Evolutionary conservation across 78 protist genomes (phyloP).

Genomic region (Dictyostelium purpureum): DNA sequence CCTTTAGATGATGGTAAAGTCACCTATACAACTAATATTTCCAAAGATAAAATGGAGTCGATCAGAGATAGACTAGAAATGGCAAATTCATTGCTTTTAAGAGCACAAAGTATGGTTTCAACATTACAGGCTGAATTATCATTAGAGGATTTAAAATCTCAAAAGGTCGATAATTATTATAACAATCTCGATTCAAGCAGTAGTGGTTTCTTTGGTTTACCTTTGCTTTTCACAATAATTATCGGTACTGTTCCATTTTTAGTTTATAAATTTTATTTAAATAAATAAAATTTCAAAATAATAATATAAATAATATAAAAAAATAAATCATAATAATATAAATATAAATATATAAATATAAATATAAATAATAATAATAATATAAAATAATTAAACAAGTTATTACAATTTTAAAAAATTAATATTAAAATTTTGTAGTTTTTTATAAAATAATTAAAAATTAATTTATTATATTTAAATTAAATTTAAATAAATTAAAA

Average conservation of each 20-base stretch:
- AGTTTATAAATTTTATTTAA: conserved; percentile 2
- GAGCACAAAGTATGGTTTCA: conserved; percentile 57
- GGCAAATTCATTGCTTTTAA: background rate
- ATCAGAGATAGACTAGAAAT: conserved; percentile 15
- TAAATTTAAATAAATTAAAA: too few species aligned
- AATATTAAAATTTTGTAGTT: too few species aligned
- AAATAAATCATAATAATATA: background rate
- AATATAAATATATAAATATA: background rate
- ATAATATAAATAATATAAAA: background rate
- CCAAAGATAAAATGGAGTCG: conserved; percentile 6
- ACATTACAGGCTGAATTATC: conserved; percentile 49
- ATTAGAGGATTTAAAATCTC: conserved; percentile 27
- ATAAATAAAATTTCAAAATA: too few species aligned
- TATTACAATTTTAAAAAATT: too few species aligned
- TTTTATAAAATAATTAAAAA: too few species aligned
- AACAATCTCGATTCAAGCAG: background rate
- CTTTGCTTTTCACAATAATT: background rate
- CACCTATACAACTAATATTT: background rate
- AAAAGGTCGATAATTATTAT: background rate
- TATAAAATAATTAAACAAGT: too few species aligned
- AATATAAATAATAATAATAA: background rate
- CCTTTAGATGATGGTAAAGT: background rate
- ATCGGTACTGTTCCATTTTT: background rate
- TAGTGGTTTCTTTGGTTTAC: background rate
- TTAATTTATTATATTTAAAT: too few species aligned